A percentile compares a stretch with the other conserved stretches of the same genome.
These are phyloP conservation scores for Glycine soja DNA, from an alignment of 306 rosid species.

Conservation along the genomic window DNA sequence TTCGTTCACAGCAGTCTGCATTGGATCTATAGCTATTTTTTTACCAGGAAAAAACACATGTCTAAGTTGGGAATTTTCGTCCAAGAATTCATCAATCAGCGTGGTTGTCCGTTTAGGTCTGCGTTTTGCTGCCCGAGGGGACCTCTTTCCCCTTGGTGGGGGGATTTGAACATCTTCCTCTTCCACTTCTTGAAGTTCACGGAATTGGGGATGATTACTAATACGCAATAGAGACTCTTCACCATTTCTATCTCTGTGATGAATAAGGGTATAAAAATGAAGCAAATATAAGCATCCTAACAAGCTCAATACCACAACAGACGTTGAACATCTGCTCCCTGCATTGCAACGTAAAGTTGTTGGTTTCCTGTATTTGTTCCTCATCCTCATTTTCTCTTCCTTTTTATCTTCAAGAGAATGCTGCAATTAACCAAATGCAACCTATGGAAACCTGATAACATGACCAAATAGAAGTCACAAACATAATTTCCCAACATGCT, in stretches of 20 bases:
- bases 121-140: conserved; percentile 90
- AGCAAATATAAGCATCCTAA: conserved; percentile 79
- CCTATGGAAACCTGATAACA: conserved; percentile 66
- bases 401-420: conserved; percentile 69
- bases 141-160: conserved; percentile 93
- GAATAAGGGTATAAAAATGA: conserved; percentile 61
- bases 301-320: conserved; percentile 73
- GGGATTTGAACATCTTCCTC: conserved; percentile 83
- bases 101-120: conserved; percentile 78
- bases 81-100: conserved; percentile 89
- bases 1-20: conserved; percentile 58
- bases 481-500: conserved; percentile 14
- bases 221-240: conserved; percentile 52
- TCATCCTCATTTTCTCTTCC: conserved; percentile 84
- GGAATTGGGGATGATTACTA: conserved; percentile 64
- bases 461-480: conserved; percentile 54
- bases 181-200: conserved; percentile 83
- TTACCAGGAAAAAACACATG: conserved; percentile 78
- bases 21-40: conserved; percentile 70
- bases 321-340: conserved; percentile 75
- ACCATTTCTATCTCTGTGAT: conserved; percentile 48
- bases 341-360: conserved; percentile 75
- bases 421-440: conserved; percentile 76
- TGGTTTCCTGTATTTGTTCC: conserved; percentile 86
- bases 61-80: conserved; percentile 89